These are phyloP conservation scores for Xylaria curta DNA, from an alignment of 495 filamentous ascomycete species.

Conservation along the genomic window DNA sequence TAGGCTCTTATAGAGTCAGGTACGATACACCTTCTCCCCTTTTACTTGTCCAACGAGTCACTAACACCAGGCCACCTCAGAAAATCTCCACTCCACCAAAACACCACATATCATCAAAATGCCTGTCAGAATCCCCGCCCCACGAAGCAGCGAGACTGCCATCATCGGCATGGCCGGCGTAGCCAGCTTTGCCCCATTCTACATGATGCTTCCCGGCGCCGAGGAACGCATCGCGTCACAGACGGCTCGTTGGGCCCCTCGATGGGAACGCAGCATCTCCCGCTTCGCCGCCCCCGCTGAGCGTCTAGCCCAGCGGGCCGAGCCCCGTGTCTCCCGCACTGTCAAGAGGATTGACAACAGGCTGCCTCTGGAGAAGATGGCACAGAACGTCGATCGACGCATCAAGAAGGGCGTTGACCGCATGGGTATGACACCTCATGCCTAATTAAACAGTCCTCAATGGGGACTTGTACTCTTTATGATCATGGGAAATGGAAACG, in stretches of 20 bases:
- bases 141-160: conserved; percentile 47
- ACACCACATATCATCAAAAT: conserved; percentile 40
- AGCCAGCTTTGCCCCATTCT: conserved; percentile 53
- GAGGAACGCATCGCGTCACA: conserved; percentile 50
- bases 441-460: neutral
- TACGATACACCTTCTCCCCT: conserved; percentile 5
- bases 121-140: conserved; percentile 54
- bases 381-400: conserved; percentile 46
- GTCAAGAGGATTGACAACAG: conserved; percentile 48
- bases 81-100: conserved; percentile 29
- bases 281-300: conserved; percentile 52
- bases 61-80: conserved; percentile 14
- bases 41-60: neutral
- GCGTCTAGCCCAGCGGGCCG: conserved; percentile 48
- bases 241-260: conserved; percentile 55
- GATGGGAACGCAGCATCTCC: conserved; percentile 57
- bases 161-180: conserved; percentile 52
- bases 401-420: conserved; percentile 48
- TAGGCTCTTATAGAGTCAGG: conserved; percentile 27
- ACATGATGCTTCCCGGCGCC: conserved; percentile 54
- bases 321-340: conserved; percentile 48
- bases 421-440: neutral
- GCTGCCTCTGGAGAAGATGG: conserved; percentile 54
- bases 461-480: neutral
- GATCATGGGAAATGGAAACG: conserved; percentile 3